Percentiles rank a stretch among this genome's conserved stretches.
These are phyloP conservation scores for Vaccinium darrowii DNA, from an alignment of 148 eudicot genomes.

Conservation along the genomic window DNA sequence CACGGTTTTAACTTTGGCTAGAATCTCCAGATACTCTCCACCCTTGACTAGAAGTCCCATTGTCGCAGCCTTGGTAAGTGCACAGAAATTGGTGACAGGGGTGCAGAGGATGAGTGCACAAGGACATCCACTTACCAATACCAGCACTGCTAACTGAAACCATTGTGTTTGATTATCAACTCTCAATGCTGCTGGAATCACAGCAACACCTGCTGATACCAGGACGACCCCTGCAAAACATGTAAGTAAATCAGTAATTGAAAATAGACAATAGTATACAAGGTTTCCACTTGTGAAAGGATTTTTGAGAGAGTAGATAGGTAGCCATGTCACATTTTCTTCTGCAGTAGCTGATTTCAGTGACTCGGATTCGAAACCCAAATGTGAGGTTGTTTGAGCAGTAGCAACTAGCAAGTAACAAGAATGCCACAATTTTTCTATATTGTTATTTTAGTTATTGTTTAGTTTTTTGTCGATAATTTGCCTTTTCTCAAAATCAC, in stretches of 20 bases:
- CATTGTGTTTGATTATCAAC: constrained; percentile 50
- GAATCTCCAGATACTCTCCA: constrained; percentile 76
- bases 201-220: constrained; percentile 57
- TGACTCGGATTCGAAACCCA: background rate
- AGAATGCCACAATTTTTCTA: background rate
- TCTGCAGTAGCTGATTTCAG: background rate
- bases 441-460: no score
- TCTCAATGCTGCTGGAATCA: constrained; percentile 53
- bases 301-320: background rate
- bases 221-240: constrained; percentile 55
- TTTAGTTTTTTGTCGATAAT: no score
- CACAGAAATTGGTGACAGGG: constrained; percentile 90
- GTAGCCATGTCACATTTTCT: background rate
- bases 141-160: constrained; percentile 74
- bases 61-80: constrained; percentile 84
- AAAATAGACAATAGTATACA: no score
- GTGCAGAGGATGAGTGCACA: constrained; percentile 93
- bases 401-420: background rate
- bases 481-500: no score
- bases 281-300: background rate
- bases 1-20: constrained; percentile 61
- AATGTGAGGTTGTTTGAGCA: background rate
- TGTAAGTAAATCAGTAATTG: background rate
- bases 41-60: constrained; percentile 83
- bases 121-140: constrained; percentile 89